phyloP scores from a whole-genome alignment of 768 basidiomycete species.

The Chalciporus piperatus region DNA sequence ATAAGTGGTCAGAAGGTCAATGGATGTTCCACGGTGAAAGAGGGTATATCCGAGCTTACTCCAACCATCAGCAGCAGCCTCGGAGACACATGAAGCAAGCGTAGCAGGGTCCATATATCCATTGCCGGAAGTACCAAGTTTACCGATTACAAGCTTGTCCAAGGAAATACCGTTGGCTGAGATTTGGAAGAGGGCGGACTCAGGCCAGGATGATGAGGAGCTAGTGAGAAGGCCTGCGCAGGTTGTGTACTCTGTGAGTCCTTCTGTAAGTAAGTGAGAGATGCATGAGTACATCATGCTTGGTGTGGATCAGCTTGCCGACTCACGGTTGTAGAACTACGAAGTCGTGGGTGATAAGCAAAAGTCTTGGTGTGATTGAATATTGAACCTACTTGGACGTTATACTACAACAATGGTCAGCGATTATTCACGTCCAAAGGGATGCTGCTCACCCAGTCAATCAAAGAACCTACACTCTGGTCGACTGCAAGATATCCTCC shows the following conservation, averaged over 20 bases:
- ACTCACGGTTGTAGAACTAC: slow-evolving; percentile 32
- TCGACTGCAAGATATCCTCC: slow-evolving; percentile 41
- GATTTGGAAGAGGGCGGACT: slow-evolving; percentile 57
- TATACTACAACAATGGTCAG: slow-evolving; percentile 21
- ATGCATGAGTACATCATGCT: background rate
- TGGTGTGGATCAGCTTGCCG: background rate
- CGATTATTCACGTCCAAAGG: background rate
- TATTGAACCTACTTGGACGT: slow-evolving; percentile 36
- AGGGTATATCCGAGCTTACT: slow-evolving; percentile 38
- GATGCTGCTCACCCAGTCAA: slow-evolving; percentile 40
- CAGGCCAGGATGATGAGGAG: slow-evolving; percentile 60
- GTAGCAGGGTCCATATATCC: slow-evolving; percentile 59
- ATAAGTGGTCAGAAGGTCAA: too few relatives aligned
- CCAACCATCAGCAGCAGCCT: slow-evolving; percentile 67
- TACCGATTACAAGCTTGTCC: slow-evolving; percentile 56
- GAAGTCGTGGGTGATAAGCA: background rate
- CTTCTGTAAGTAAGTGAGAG: slow-evolving; percentile 41
- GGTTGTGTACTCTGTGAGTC: slow-evolving; percentile 59
- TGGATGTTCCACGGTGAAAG: background rate
- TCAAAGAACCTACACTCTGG: slow-evolving; percentile 38
- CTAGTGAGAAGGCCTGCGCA: slow-evolving; percentile 55
- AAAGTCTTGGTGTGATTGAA: background rate
- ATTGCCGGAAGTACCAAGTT: slow-evolving; percentile 45
- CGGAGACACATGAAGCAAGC: slow-evolving; percentile 55
- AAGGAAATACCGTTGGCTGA: slow-evolving; percentile 43